These are phyloP conservation scores for Solanum hybrid DNA, from an alignment of 305 asterid genomes.

Conservation along the genomic window DNA sequence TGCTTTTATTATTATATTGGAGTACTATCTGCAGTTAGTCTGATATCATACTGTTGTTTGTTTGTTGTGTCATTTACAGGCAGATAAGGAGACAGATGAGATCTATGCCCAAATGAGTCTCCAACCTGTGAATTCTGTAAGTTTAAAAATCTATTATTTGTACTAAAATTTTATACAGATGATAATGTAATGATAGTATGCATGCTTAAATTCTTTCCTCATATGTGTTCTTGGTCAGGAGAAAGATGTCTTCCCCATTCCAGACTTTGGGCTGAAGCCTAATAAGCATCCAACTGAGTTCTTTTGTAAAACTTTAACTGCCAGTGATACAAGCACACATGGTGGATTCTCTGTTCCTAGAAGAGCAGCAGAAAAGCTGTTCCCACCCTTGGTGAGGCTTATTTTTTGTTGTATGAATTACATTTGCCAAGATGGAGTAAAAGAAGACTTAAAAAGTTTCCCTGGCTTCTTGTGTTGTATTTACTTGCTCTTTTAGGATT, in stretches of 20 bases:
- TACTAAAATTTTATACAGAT: background rate
- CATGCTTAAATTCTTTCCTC: background rate
- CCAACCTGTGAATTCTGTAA: constrained; percentile 78
- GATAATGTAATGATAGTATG: background rate
- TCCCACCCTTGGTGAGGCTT: constrained; percentile 64
- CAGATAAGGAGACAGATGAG: constrained; percentile 91
- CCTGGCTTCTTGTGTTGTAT: background rate
- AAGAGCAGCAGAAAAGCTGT: constrained; percentile 90
- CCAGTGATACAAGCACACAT: constrained; percentile 93
- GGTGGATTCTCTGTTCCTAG: constrained; percentile 97
- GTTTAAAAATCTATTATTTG: constrained; percentile 2
- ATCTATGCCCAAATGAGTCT: constrained; percentile 93
- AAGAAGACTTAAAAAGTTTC: background rate
- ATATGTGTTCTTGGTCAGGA: constrained; percentile 39
- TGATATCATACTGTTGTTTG: background rate
- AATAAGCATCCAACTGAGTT: constrained; percentile 86
- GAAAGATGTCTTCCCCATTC: constrained; percentile 77
- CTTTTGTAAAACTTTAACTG: constrained; percentile 88
- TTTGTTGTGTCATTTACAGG: constrained; percentile 33
- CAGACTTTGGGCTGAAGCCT: constrained; percentile 65
- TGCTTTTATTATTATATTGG: background rate
- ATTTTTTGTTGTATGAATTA: background rate
- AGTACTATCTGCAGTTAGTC: background rate
- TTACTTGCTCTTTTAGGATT: constrained; percentile 40
- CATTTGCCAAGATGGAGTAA: background rate